These are phyloP conservation scores for Tagetes erecta DNA, from an alignment of 129 eudicot species.

Conservation along the genomic window DNA sequence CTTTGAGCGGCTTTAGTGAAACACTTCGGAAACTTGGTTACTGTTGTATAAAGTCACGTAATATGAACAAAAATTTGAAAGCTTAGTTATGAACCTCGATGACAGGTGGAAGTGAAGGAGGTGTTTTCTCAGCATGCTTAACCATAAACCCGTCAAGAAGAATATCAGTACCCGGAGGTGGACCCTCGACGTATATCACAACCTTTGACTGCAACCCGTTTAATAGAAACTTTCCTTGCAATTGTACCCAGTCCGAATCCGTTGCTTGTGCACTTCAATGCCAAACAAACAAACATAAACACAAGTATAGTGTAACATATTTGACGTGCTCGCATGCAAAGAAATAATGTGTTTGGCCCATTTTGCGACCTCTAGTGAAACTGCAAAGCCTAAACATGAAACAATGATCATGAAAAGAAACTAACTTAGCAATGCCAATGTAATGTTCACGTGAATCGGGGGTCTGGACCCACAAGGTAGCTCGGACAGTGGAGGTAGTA, in stretches of 20 bases:
- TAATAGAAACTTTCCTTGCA: slow-evolving; percentile 81
- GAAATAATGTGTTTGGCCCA: no score
- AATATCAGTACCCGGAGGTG: slow-evolving; percentile 82
- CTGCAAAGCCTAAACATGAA: background rate
- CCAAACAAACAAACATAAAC: slow-evolving; percentile 2
- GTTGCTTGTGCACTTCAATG: slow-evolving; percentile 63
- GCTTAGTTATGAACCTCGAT: slow-evolving; percentile 52
- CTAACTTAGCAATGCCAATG: slow-evolving; percentile 73
- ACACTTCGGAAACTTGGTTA: no score
- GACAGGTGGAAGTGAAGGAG: slow-evolving; percentile 66
- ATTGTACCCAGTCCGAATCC: slow-evolving; percentile 72
- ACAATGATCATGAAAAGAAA: slow-evolving; percentile 19
- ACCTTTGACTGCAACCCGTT: slow-evolving; percentile 66
- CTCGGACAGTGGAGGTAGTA: slow-evolving; percentile 52
- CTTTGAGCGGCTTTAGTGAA: no score
- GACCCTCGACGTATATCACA: slow-evolving; percentile 84
- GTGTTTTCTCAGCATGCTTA: slow-evolving; percentile 64
- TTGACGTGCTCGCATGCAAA: background rate
- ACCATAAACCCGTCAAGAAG: slow-evolving; percentile 66
- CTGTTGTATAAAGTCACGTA: background rate
- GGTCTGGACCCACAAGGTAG: slow-evolving; percentile 73
- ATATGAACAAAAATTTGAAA: background rate
- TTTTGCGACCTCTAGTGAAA: background rate
- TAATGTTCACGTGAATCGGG: slow-evolving; percentile 81
- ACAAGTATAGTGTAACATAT: background rate